Percentiles rank a stretch among this genome's conserved stretches.
Evolutionary conservation across 768 basidiomycete genomes (phyloP).

Genomic region (Termitomyces sp.): DNA sequence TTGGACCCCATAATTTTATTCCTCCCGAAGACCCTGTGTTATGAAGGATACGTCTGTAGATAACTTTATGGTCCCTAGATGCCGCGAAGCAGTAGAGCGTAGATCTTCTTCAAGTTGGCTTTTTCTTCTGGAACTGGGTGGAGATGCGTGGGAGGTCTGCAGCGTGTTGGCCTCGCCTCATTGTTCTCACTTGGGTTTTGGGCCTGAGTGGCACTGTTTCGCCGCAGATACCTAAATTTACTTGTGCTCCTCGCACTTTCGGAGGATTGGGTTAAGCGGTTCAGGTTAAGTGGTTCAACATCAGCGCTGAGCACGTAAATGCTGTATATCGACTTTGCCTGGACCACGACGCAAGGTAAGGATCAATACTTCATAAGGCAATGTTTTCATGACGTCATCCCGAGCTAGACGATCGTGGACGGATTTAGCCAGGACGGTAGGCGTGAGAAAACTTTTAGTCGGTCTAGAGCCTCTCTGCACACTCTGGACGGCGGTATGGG

Average conservation of each 20-base stretch:
- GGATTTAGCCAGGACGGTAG: background rate
- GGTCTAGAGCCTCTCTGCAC: no score
- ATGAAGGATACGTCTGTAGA: background rate
- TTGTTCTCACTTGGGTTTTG: background rate
- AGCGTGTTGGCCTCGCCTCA: conserved; percentile 1
- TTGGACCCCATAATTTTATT: conserved; percentile 2
- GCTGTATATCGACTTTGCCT: background rate
- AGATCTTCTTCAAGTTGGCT: background rate
- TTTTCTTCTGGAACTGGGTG: background rate
- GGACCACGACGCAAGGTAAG: no score
- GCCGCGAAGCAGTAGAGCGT: background rate
- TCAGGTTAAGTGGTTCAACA: no score
- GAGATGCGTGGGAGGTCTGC: background rate
- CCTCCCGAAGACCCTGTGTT: background rate
- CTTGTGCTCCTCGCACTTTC: background rate
- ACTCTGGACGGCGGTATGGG: no score
- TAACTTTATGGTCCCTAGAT: background rate
- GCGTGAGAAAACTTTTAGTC: background rate
- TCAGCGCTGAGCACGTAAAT: background rate
- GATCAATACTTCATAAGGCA: conserved; percentile 1
- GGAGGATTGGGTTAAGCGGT: background rate
- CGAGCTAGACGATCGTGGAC: background rate
- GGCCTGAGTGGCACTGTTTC: background rate
- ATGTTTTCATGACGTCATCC: conserved; percentile 2
- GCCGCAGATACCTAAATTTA: background rate